Evolutionary conservation across 2,329 filamentous ascomycete genomes (phyloP), one percentile per base, ranked within the genome.

Genomic region (Fusarium gaditjirri): DNA sequence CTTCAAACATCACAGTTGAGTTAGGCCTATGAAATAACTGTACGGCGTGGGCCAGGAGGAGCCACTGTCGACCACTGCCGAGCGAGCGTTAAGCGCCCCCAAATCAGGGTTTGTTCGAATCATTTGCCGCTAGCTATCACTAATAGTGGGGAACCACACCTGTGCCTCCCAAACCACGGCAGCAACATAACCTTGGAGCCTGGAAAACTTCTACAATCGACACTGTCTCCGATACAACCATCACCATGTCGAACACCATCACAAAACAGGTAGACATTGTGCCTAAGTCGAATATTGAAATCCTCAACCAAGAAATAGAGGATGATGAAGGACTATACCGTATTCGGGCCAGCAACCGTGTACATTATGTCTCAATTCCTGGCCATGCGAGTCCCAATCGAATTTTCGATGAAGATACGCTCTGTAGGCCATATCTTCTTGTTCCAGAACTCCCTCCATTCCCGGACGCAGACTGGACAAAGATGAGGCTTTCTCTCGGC

Each of bases 381-480:
- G 47, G 47, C 4, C 3, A 8, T 21, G 23, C 3, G 17, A 52
- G 31, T 3, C n/a, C 17, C 31, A 36, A 27, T 6, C 23, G 1
- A 0, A 19, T 52, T 5, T 36, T 36, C 3, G 17, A 36, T 0
- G 0, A 27, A 27, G 23, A 21, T 4, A 52, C 31, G 0, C 31
- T 52, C n/a, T 52, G 31, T 25, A 12, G 47, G 7, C 47, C 47
- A 21, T 21, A 52, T 21, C 47, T 52, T 36, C 47, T 52, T 6
- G 3, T 52, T 1, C 31, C 47, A 2, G 7, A 16, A 6, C 23
- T 52, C 16, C 47, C 47, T 6, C 17, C 9, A 21, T 52, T 52
- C 12, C 47, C 23, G 1, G 31, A 21, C 2, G 2, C 4, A 52
- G 47, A 27, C 23, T 52, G 31, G 47, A 52, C 31, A 0, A 50